Base-by-base conservation (phyloP, 805 yeast species). In the Candida awuae region DNA sequence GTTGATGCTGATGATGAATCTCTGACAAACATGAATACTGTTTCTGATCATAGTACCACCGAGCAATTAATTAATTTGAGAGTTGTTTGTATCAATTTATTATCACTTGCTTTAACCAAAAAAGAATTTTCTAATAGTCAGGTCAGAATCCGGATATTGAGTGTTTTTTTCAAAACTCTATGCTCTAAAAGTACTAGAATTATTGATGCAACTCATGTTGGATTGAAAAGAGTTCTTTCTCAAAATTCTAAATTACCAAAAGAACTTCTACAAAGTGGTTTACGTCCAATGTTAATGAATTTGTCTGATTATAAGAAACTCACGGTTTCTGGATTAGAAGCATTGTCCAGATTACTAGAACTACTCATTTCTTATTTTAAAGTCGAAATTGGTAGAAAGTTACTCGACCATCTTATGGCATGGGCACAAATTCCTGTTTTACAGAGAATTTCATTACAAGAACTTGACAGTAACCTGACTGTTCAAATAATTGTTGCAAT, bases 1-100 rank as follows among this genome's bases (percentile, higher is more conserved):
- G 97, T 92, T 7, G 98, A 92, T 62, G 97, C 98, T 0, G 98
- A 92, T 42, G 99, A 92, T 58, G 97, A 90, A 51, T 84, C 95
- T 2, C 67, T 94, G 45, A 86, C 95, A 0, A 84, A 87, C 46
- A 84, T 86, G 0, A 94, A 84, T 52, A 71, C 92, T 26, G 77
- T 86, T 2, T 74, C 84, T 33, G 98, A 92, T 53, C 80, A 87
- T 53, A 72, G 86, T 41, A 88, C 96, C 0, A 71, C 95, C 0
- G 90, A 85, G 54, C 97, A 90, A 51, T 67, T 94, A 38, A 79
- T 87, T 4, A 86, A 84, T 48, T 62, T 94, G 30, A 70, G 98
- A 39, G 92, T 92, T 21, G 95, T 86, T 3, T 92, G 98, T 55
- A 85, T 92, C 42, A 76, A 75, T 44, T 63, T 92, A 15, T 68